These are phyloP conservation scores for Sesbania bispinosa DNA, from an alignment of 306 rosid genomes.

Conservation along the genomic window DNA sequence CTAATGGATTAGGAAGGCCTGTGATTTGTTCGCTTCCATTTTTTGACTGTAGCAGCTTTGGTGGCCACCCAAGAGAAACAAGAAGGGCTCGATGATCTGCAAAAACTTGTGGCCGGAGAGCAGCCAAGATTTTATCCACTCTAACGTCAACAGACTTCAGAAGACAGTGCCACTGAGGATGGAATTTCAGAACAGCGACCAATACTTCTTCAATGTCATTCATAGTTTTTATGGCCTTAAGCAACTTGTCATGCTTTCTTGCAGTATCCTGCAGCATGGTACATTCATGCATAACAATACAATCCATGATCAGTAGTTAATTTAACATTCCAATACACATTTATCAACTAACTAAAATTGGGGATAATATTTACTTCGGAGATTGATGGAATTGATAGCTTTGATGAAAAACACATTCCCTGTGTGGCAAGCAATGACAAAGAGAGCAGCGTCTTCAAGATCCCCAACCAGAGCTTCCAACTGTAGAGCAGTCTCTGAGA, in stretches of 20 bases:
- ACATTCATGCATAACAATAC: conserved; percentile 18
- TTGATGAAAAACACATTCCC: conserved; percentile 48
- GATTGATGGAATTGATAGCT: conserved; percentile 37
- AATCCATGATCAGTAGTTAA: conserved; percentile 1
- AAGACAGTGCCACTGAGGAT: conserved; percentile 58
- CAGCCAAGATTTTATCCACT: conserved; percentile 54
- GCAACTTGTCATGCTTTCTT: conserved; percentile 56
- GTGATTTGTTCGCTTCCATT: conserved; percentile 30
- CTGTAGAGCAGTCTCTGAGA: conserved; percentile 71
- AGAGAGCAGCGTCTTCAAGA: conserved; percentile 77
- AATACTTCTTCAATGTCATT: conserved; percentile 55
- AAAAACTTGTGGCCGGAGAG: conserved; percentile 63
- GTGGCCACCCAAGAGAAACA: conserved; percentile 79
- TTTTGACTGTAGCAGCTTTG: conserved; percentile 51
- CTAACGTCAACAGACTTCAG: conserved; percentile 57
- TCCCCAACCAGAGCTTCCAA: conserved; percentile 83
- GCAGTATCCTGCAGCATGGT: conserved; percentile 44
- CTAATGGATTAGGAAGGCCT: conserved; percentile 55
- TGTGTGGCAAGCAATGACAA: conserved; percentile 46
- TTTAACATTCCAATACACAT: conserved; percentile 13
- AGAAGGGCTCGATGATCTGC: conserved; percentile 79
- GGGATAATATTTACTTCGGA: conserved; percentile 34
- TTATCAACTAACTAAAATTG: background rate
- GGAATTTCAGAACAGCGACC: conserved; percentile 30
- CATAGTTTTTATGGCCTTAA: conserved; percentile 58